Evolutionary conservation across 2,329 filamentous ascomycete genomes (phyloP).

Genomic region (Calonectria honghensis): DNA sequence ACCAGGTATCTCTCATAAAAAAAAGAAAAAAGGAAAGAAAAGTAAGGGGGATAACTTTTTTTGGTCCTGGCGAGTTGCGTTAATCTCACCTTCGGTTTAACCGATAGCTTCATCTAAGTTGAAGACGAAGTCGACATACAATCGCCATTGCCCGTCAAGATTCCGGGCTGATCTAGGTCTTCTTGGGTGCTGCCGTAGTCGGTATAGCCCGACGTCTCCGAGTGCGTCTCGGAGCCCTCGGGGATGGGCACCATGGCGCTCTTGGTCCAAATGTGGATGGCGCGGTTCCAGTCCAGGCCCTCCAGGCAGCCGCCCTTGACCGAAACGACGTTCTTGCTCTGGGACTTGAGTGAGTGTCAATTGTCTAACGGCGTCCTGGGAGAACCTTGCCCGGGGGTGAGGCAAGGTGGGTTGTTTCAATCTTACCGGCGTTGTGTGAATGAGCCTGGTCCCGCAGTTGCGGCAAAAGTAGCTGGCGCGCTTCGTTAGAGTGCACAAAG

Average conservation of each 20-base stretch:
- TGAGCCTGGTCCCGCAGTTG: conserved; percentile 78
- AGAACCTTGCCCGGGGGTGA: background rate
- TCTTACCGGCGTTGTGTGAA: conserved; percentile 76
- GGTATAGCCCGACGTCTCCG: conserved; percentile 69
- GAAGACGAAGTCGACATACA: conserved; percentile 37
- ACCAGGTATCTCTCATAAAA: conserved; percentile 38
- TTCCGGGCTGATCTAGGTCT: conserved; percentile 67
- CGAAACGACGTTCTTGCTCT: conserved; percentile 76
- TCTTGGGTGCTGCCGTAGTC: conserved; percentile 68
- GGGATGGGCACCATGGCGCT: conserved; percentile 81
- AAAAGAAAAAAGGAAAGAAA: conserved; percentile 25
- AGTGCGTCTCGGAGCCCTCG: conserved; percentile 75
- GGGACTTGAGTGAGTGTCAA: conserved; percentile 43
- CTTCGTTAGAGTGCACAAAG: conserved; percentile 22
- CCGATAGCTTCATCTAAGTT: background rate
- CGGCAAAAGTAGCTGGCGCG: conserved; percentile 77
- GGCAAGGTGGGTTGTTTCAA: background rate
- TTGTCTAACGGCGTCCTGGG: conserved; percentile 6
- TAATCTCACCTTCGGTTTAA: background rate
- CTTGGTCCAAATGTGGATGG: conserved; percentile 81
- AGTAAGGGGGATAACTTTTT: conserved; percentile 29
- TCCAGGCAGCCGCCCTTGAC: conserved; percentile 82
- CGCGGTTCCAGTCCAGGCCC: conserved; percentile 75
- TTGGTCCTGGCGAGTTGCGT: background rate
- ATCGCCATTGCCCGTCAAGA: conserved; percentile 61